Base-by-base conservation (phyloP, 257 asterid species). In the Solanum paucissectum region DNA sequence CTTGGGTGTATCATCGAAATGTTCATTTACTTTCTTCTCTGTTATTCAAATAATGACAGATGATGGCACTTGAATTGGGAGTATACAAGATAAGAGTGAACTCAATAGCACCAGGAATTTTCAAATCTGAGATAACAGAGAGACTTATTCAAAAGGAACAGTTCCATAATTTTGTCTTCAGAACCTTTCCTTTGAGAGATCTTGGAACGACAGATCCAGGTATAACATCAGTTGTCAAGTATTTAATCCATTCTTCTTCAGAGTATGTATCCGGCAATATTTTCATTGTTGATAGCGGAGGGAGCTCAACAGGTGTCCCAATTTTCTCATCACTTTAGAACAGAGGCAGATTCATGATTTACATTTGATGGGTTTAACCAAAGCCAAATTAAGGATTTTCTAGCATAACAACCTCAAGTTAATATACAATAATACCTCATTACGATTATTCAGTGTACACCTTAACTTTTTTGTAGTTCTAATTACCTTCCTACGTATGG, bases 211-310 rank as follows among this genome's bases (percentile, higher is more conserved):
- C 90, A 7, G 90, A 90, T 86, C 94, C 94, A 10, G 92, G 90
- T 23, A 76, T 91, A 86, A 91, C 91, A 71, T 91, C 92, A 20
- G 87, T 92, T 27, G 87, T 89, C 7, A 90, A 92, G 9, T 92
- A 91, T 42, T 62, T 91, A 32, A 79, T 90, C 87, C 92, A 92
- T 33, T 92, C 89, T 66, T 74, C 89, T 32, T 92, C 94, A 1
- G 88, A 87, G 33, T 91, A 91, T 29, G 89, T 91, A 52, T 87
- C 92, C 5, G 93, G 92, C 75, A 91, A 92, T 32, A 33, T 90
- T 77, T 91, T 87, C 60, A 73, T 91, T 14, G 92, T 91, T 29
- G 93, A 91, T 10, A 77, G 90, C 0, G 92, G 94, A 71, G 72
- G 76, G 21, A 91, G 92, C 29, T 58, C 90, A 83, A 27, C 89